Base-by-base conservation (phyloP, 2,329 filamentous ascomycete species). In the Pseudocercospora cruenta region DNA sequence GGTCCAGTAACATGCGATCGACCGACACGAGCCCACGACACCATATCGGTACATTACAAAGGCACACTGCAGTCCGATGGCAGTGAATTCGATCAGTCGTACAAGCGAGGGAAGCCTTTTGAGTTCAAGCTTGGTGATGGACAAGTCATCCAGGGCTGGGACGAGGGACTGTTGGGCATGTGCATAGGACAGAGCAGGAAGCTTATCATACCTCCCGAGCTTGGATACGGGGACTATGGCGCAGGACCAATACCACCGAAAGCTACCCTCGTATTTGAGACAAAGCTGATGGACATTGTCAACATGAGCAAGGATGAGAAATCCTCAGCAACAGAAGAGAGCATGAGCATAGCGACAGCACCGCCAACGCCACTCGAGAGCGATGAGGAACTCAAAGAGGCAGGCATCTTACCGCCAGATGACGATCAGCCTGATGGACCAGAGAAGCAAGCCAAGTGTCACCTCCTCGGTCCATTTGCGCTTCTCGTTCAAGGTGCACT, bases 101-200 rank as follows among this genome's bases (percentile, higher is more conserved):
- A 96, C 81, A 89, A 94, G 72, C 88, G 94, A 51, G 88, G 88
- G 39, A 78, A 81, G 66, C 94, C 95, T 5, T 88, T 99, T 76
- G 82, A 78, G 68, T 98, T 99, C 82, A 88, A 83, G 69, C 83
- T 99, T 33, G 95, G 95, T 39, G 82, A 82, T 24, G 92, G 93
- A 53, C 87, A 91, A 78, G 95, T 98, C 59, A 99, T 99, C 78
- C 90, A 91, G 82, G 94, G 94, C 76, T 97, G 94, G 94, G 94
- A 98, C 74, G 81, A 96, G 77, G 94, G 94, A 58, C 86, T 98
- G 45, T 74, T 95, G 62, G 92, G 92, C 76, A 97, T 98, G 94
- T 98, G 95, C 81, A 91, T 96, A 73, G 94, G 95, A 69, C 94
- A 98, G 85, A 94, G 94, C 85, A 87, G 80, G 80, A 94, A 88